Evolutionary conservation across 1,284 basidiomycete species (phyloP).

Genomic region (Moniliella sp.): DNA sequence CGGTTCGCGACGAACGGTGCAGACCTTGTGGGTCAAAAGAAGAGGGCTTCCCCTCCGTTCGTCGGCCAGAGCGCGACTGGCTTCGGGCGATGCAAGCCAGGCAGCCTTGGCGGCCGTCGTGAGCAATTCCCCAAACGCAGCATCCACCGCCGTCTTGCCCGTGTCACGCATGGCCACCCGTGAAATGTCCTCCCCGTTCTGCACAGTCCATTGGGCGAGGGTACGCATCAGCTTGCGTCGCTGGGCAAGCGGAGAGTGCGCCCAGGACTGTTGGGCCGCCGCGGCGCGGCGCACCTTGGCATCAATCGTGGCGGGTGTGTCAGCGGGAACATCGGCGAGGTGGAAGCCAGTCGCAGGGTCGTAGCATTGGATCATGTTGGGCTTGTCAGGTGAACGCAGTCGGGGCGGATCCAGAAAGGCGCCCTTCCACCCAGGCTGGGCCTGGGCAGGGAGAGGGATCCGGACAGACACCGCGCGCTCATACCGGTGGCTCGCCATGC

Average conservation of each 20-base stretch:
- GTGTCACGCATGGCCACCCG: slow-evolving; percentile 79
- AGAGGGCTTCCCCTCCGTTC: slow-evolving; percentile 41
- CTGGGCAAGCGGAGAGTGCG: slow-evolving; percentile 50
- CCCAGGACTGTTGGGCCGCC: slow-evolving; percentile 51
- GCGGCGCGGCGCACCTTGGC: slow-evolving; percentile 49
- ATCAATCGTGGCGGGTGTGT: slow-evolving; percentile 48
- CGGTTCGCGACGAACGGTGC: slow-evolving; percentile 62
- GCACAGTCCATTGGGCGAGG: slow-evolving; percentile 67
- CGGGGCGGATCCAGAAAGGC: too few relatives aligned
- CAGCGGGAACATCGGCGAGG: slow-evolving; percentile 48
- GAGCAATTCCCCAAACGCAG: slow-evolving; percentile 37
- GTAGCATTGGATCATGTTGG: slow-evolving; percentile 55
- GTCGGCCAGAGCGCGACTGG: slow-evolving; percentile 10
- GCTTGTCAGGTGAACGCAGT: too few relatives aligned
- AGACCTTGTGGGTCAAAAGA: slow-evolving; percentile 60
- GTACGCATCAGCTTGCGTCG: slow-evolving; percentile 60
- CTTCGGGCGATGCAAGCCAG: slow-evolving; percentile 13
- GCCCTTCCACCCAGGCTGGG: too few relatives aligned
- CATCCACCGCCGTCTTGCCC: slow-evolving; percentile 60
- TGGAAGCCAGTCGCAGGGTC: slow-evolving; percentile 71
- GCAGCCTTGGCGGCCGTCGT: slow-evolving; percentile 22
- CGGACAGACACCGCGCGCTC: too few relatives aligned
- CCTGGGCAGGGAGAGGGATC: too few relatives aligned
- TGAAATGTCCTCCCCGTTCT: slow-evolving; percentile 63
- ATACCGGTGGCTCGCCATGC: too few relatives aligned